These are phyloP conservation scores for Dioszegia aurantiaca DNA, from an alignment of 768 basidiomycete species.

Conservation along the genomic window DNA sequence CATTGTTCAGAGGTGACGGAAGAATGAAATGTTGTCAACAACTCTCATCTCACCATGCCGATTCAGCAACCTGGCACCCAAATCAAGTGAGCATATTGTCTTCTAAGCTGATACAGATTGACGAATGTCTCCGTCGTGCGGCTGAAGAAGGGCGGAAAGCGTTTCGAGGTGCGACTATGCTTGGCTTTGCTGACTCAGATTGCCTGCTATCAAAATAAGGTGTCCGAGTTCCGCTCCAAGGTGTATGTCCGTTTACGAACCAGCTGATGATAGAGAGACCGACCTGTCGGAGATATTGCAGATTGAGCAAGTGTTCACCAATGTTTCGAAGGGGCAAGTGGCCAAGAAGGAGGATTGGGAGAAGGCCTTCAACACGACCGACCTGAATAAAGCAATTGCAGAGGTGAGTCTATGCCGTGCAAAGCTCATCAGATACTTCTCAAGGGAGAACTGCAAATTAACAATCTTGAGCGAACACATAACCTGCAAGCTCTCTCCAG, in stretches of 20 bases:
- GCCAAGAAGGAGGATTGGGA: conserved; percentile 84
- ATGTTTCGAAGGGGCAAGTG: conserved; percentile 93
- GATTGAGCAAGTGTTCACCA: conserved; percentile 90
- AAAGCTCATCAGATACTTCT: conserved; percentile 67
- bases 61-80: conserved; percentile 49
- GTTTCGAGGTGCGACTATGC: conserved; percentile 76
- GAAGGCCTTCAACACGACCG: conserved; percentile 81
- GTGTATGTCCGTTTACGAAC: conserved; percentile 59
- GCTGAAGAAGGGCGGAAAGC: conserved; percentile 93
- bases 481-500: conserved; percentile 74
- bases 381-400: conserved; percentile 69
- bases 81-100: conserved; percentile 44
- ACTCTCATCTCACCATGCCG: conserved; percentile 23
- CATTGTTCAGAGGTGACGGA: conserved; percentile 21
- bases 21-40: not conserved
- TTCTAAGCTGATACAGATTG: conserved; percentile 59
- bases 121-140: conserved; percentile 97
- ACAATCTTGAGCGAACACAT: conserved; percentile 93
- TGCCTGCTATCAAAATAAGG: conserved; percentile 99
- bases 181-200: conserved; percentile 58
- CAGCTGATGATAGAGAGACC: conserved; percentile 64
- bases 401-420: conserved; percentile 59
- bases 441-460: conserved; percentile 95
- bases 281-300: conserved; percentile 93
- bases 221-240: conserved; percentile 90